phyloP scores from a whole-genome alignment of 2,329 filamentous ascomycete genomes.

The Verticillium isaacii region DNA sequence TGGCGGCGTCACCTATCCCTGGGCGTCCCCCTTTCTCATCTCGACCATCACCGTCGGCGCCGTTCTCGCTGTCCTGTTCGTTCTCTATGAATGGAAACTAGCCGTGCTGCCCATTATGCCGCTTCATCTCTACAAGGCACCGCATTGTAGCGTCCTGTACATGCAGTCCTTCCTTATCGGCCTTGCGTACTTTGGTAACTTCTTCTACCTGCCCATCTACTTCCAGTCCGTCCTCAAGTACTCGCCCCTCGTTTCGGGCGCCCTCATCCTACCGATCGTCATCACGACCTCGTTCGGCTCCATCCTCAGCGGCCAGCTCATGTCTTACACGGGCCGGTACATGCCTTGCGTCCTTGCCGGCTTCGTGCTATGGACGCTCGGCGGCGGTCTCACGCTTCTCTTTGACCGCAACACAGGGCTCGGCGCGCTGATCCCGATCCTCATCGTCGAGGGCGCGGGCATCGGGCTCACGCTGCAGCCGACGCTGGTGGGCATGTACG shows the following conservation, averaged over 20 bases:
- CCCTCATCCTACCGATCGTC: slow-evolving; percentile 22
- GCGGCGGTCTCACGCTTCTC: slow-evolving; percentile 23
- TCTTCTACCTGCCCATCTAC: slow-evolving; percentile 25
- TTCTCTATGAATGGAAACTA: slow-evolving; percentile 22
- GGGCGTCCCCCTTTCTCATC: slow-evolving; percentile 20
- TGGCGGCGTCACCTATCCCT: slow-evolving; percentile 20
- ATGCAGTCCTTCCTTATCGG: slow-evolving; percentile 21
- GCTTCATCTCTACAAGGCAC: slow-evolving; percentile 16
- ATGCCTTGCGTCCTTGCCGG: slow-evolving; percentile 23
- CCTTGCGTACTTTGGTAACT: slow-evolving; percentile 21
- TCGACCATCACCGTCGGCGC: slow-evolving; percentile 15
- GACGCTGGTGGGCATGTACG: slow-evolving; percentile 30
- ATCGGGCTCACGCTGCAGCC: slow-evolving; percentile 30
- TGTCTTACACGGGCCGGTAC: slow-evolving; percentile 22
- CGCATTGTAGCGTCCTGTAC: slow-evolving; percentile 15
- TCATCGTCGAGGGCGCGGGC: slow-evolving; percentile 27
- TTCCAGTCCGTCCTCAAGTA: slow-evolving; percentile 25
- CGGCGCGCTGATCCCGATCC: slow-evolving; percentile 21
- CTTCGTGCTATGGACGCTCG: slow-evolving; percentile 28
- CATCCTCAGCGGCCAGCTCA: slow-evolving; percentile 23
- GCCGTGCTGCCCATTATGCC: slow-evolving; percentile 22
- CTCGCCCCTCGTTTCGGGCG: slow-evolving; percentile 21
- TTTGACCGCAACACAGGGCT: slow-evolving; percentile 18
- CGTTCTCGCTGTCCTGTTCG: slow-evolving; percentile 16
- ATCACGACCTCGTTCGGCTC: slow-evolving; percentile 20